These are phyloP conservation scores for Hymenoscyphus fructigenus DNA, from an alignment of 2,329 filamentous ascomycete genomes.

Conservation along the genomic window DNA sequence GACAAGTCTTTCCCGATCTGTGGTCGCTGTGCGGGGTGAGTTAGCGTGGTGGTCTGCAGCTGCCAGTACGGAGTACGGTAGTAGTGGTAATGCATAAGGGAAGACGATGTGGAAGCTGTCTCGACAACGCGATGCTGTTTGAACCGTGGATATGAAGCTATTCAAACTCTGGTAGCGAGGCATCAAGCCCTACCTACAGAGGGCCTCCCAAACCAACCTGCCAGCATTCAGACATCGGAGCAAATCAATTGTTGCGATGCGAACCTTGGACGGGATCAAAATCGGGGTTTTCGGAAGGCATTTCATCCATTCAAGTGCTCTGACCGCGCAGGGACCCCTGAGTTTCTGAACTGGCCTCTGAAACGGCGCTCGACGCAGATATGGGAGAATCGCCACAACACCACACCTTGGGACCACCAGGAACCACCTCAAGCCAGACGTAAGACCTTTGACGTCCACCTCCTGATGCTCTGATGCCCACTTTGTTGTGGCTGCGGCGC, in stretches of 20 bases:
- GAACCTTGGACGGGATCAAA: neutral
- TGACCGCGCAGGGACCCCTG: neutral
- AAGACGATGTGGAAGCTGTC: neutral
- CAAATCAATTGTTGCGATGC: neutral
- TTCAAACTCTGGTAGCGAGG: slow-evolving; percentile 6
- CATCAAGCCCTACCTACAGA: neutral
- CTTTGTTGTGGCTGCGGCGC: neutral
- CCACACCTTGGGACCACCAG: neutral
- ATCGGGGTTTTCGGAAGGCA: neutral
- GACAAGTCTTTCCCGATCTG: neutral
- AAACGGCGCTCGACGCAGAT: neutral
- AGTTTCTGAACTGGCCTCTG: neutral
- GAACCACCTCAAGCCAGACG: neutral
- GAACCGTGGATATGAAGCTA: slow-evolving; percentile 3
- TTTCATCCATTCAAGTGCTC: neutral
- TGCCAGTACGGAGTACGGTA: neutral
- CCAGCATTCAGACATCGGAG: neutral
- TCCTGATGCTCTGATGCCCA: neutral
- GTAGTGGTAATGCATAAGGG: neutral
- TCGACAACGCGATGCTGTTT: neutral
- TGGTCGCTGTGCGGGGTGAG: neutral
- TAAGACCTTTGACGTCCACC: neutral
- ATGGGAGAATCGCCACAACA: neutral
- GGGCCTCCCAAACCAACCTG: neutral
- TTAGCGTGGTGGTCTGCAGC: neutral